These are phyloP conservation scores for Umbelopsis isabellina DNA, from an alignment of 192 early-diverging fungal genomes.

Conservation along the genomic window DNA sequence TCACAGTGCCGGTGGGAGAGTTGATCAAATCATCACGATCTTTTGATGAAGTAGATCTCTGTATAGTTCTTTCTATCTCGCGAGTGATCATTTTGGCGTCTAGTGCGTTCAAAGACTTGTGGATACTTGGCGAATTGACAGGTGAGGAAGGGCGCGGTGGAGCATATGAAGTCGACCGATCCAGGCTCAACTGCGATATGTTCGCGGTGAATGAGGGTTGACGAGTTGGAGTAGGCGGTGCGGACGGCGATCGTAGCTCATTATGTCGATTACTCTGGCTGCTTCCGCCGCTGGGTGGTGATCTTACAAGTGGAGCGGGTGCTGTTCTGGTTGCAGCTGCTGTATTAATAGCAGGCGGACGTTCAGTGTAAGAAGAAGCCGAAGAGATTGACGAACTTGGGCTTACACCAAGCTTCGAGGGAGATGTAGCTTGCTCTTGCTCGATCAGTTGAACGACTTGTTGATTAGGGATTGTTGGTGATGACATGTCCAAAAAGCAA, in stretches of 20 bases:
- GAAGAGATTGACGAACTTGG: slow-evolving; percentile 8
- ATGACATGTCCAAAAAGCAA: neutral
- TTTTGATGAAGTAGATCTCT: slow-evolving; percentile 22
- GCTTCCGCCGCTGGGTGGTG: slow-evolving; percentile 36
- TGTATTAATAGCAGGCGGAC: slow-evolving; percentile 4
- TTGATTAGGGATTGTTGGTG: slow-evolving; percentile 1
- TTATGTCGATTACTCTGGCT: slow-evolving; percentile 42
- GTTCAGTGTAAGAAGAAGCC: slow-evolving; percentile 1
- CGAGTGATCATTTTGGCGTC: slow-evolving; percentile 48
- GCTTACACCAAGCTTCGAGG: neutral
- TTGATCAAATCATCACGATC: slow-evolving; percentile 19
- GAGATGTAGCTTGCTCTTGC: slow-evolving; percentile 2
- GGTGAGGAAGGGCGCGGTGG: slow-evolving; percentile 38
- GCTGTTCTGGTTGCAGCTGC: neutral
- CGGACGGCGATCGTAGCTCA: slow-evolving; percentile 26
- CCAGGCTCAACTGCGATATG: slow-evolving; percentile 21
- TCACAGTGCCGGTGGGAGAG: slow-evolving; percentile 20
- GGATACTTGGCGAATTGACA: slow-evolving; percentile 36
- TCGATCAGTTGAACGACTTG: neutral
- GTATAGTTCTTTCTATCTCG: slow-evolving; percentile 40
- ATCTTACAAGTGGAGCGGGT: slow-evolving; percentile 18
- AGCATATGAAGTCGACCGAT: slow-evolving; percentile 21
- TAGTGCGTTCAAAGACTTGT: slow-evolving; percentile 52
- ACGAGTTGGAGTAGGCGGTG: slow-evolving; percentile 20
- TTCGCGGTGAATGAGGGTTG: neutral